Evolutionary conservation across 2,329 filamentous ascomycete species (phyloP).

Genomic region (Alternaria arborescens): DNA sequence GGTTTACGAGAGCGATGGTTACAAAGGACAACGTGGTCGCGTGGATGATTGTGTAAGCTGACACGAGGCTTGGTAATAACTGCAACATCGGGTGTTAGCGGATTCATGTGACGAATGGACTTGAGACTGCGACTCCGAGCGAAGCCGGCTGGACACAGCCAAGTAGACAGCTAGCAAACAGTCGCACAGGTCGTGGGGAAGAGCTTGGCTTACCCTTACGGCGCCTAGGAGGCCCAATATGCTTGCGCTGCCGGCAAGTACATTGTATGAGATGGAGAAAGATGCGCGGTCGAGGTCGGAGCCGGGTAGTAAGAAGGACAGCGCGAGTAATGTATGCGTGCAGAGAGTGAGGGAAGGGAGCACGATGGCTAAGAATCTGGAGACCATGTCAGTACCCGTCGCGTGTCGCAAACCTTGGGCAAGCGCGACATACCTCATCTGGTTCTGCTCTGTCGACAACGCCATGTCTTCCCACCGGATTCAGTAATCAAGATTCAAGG

Average conservation of each 20-base stretch:
- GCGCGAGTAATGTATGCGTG: conserved; percentile 36
- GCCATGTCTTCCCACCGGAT: conserved; percentile 3
- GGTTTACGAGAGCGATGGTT: conserved; percentile 37
- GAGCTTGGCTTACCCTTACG: conserved; percentile 49
- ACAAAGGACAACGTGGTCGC: conserved; percentile 37
- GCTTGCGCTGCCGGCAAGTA: conserved; percentile 52
- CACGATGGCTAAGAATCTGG: conserved; percentile 40
- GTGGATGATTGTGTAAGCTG: conserved; percentile 39
- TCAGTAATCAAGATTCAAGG: background rate
- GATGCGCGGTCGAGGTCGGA: conserved; percentile 41
- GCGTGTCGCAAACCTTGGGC: background rate
- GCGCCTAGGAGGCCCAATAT: conserved; percentile 55
- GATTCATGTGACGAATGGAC: background rate
- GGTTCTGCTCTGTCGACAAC: conserved; percentile 12
- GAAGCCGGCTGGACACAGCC: background rate
- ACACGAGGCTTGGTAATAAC: conserved; percentile 35
- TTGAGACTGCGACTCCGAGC: background rate
- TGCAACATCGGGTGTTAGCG: conserved; percentile 27
- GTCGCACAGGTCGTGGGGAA: conserved; percentile 3
- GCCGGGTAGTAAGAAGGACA: conserved; percentile 32
- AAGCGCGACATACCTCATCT: conserved; percentile 17
- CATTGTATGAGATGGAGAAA: conserved; percentile 51
- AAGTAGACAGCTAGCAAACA: background rate
- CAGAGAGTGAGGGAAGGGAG: conserved; percentile 39
- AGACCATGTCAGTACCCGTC: conserved; percentile 1